Conservation (phyloP, 1,139 yeast genomes). For the Diutina rugosa region DNA sequence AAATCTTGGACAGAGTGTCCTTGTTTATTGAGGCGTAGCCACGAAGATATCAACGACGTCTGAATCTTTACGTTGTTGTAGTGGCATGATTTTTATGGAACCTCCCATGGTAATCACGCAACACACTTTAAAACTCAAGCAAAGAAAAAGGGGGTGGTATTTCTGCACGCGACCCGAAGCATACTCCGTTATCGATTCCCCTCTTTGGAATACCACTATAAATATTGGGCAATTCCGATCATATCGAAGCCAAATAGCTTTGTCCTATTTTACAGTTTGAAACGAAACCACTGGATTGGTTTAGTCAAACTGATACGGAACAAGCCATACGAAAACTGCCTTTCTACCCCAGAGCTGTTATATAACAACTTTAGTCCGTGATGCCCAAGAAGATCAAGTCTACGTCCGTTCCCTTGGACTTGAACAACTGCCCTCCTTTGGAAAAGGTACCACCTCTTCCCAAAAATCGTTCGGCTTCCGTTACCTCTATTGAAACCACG, state of each 20-base stretch:
- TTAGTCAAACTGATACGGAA: background rate
- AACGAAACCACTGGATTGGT: background rate
- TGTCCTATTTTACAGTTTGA: background rate
- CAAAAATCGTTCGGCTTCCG: constrained; percentile 9
- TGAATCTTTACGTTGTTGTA: background rate
- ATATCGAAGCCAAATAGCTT: background rate
- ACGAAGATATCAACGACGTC: too few relatives aligned
- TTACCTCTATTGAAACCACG: constrained; percentile 20
- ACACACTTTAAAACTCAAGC: background rate
- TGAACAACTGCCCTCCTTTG: background rate
- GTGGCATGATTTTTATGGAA: background rate
- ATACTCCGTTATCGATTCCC: background rate
- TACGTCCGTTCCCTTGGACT: background rate
- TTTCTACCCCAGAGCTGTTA: background rate
- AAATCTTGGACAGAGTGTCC: too few relatives aligned
- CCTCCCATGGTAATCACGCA: background rate
- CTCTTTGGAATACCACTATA: background rate
- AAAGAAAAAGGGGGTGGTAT: background rate
- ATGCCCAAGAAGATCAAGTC: constrained; percentile 1
- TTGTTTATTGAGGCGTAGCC: too few relatives aligned
- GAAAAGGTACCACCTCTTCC: background rate
- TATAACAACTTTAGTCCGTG: background rate
- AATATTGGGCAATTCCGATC: background rate
- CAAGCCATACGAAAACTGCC: background rate
- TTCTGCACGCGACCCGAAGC: background rate